These are phyloP conservation scores for Ophiocordyceps camponoti-saundersi DNA, from an alignment of 2,329 filamentous ascomycete genomes.

Conservation along the genomic window DNA sequence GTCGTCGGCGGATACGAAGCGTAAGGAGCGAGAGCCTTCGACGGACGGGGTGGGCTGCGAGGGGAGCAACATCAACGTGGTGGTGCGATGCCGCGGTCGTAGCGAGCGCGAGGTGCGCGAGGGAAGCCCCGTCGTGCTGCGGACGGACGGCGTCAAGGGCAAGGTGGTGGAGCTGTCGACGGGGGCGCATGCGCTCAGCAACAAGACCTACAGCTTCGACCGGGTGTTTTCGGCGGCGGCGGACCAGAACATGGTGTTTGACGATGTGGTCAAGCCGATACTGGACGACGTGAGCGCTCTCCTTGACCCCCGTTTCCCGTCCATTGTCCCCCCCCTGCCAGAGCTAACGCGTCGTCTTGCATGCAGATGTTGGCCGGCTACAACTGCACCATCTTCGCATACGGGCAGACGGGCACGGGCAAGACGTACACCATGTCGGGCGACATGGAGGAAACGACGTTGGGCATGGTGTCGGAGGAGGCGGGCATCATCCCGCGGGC, in stretches of 20 bases:
- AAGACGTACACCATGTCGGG: constrained; percentile 99
- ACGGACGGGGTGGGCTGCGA: constrained; percentile 40
- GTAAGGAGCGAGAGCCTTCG: constrained; percentile 75
- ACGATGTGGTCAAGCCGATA: constrained; percentile 87
- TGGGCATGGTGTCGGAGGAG: constrained; percentile 73
- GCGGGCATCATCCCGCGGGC: constrained; percentile 93
- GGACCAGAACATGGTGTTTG: constrained; percentile 85
- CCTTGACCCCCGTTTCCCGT: not conserved
- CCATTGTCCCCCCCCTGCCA: not conserved
- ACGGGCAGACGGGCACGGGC: constrained; percentile 92
- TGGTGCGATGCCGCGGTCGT: constrained; percentile 83
- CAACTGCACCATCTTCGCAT: constrained; percentile 98
- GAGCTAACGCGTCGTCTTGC: not conserved
- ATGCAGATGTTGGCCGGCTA: constrained; percentile 78
- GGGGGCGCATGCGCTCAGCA: constrained; percentile 81
- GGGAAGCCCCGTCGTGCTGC: constrained; percentile 85
- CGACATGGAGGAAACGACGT: constrained; percentile 67
- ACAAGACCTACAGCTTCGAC: constrained; percentile 94
- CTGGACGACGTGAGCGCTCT: constrained; percentile 58
- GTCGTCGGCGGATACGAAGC: constrained; percentile 47
- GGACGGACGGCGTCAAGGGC: constrained; percentile 75
- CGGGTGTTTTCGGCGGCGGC: constrained; percentile 92
- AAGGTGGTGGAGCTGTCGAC: constrained; percentile 74
- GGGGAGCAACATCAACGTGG: constrained; percentile 95
- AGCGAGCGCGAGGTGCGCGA: constrained; percentile 86